Percentiles rank a stretch among this genome's conserved stretches.
These are phyloP conservation scores for Aspergillus cavernicola DNA, from an alignment of 495 filamentous ascomycete genomes.

Conservation along the genomic window DNA sequence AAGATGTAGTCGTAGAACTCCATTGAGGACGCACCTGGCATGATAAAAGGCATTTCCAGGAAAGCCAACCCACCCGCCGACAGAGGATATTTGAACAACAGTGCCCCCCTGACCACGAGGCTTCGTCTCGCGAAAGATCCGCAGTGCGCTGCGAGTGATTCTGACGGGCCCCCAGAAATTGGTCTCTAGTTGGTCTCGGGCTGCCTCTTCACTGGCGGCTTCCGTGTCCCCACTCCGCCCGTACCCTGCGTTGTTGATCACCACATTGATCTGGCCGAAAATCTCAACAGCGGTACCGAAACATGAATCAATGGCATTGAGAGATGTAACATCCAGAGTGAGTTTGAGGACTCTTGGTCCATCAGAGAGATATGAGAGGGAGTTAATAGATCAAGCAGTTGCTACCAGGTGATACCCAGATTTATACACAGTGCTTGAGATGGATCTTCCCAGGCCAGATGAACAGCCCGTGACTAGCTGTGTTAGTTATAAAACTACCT, in stretches of 20 bases:
- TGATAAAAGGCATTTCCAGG: slow-evolving; percentile 45
- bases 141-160: slow-evolving; percentile 41
- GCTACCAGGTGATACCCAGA: slow-evolving; percentile 25
- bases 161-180: slow-evolving; percentile 52
- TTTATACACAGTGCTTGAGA: slow-evolving; percentile 30
- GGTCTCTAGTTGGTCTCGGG: slow-evolving; percentile 45
- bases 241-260: slow-evolving; percentile 36
- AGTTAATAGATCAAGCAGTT: background rate
- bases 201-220: slow-evolving; percentile 32
- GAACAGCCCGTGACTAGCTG: slow-evolving; percentile 16
- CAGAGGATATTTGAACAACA: background rate
- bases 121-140: slow-evolving; percentile 34
- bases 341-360: background rate
- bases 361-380: background rate
- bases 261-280: slow-evolving; percentile 38
- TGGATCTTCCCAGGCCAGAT: slow-evolving; percentile 30
- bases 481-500: no score
- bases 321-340: background rate
- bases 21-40: no score
- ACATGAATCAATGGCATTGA: slow-evolving; percentile 35
- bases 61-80: slow-evolving; percentile 4
- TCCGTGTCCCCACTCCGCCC: slow-evolving; percentile 44
- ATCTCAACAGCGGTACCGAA: slow-evolving; percentile 23
- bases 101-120: background rate
- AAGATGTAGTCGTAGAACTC: no score